Evolutionary conservation across 805 yeast species (phyloP), one percentile per base, ranked within the genome.

Genomic region (Metschnikowia corniflorae): DNA sequence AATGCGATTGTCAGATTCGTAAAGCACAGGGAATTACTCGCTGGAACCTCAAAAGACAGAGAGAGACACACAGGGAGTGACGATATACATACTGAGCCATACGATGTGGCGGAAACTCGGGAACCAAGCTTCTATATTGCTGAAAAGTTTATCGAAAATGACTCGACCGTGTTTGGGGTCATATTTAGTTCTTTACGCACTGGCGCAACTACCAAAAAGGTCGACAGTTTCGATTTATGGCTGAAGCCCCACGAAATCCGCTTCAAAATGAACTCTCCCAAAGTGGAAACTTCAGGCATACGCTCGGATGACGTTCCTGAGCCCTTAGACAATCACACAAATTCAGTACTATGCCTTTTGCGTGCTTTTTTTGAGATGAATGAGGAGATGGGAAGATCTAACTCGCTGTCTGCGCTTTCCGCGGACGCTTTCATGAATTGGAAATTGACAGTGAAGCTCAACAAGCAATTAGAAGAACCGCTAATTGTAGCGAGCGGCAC

Each of bases 381-480:
- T 33, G 26, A 39, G 7, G 41, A 43, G 3, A 38, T 34, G 8
- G 27, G 17, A n/a, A 29, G 30, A 13, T 20, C 20, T 7, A 50
- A 61, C 1, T 55, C 50, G 6, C 2, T 28, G 55, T 9, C 8
- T 4, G 31, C 26, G 9, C 16, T 58, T 12, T 40, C 51, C 5
- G 45, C 46, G 7, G 53, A 55, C 15, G 44, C 39, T 12, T 89
- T 87, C 51, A 63, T 80, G 49, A 88, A 86, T 54, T 78, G 86
- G 60, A 88, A 88, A 51, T 57, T 91, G 14, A 81, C 95, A 6
- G 94, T 94, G 0, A 91, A 89, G 56, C 64, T 93, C 36, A 82
- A 84, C 39, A 68, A 94, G 32, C 97, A 89, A 58, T 60, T 91
- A 28, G 96, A 89, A 49, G 97, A 91, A 45, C 93, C 95, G 0